Percentiles rank a stretch among this genome's conserved stretches.
These are phyloP conservation scores for Myxozyma lipomycoides DNA, from an alignment of 805 yeast genomes.

Conservation along the genomic window DNA sequence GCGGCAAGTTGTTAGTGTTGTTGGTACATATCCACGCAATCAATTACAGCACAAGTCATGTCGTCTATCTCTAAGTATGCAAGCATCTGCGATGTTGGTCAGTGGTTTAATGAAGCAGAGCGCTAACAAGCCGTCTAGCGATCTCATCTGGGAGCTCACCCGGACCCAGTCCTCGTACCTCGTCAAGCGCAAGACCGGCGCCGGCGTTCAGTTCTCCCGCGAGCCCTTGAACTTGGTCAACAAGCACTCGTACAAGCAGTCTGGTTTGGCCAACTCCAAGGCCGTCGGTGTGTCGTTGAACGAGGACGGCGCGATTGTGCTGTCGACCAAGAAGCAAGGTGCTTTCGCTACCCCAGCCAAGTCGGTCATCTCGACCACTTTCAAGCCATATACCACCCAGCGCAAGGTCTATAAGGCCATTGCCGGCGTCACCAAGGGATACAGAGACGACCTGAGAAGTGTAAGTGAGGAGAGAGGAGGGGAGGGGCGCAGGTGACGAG, in stretches of 20 bases:
- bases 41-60: no score
- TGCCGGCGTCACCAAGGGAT: constrained; percentile 45
- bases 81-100: neutral
- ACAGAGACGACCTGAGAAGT: constrained; percentile 46
- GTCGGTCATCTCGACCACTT: constrained; percentile 39
- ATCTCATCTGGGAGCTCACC: constrained; percentile 51
- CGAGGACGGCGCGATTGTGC: constrained; percentile 41
- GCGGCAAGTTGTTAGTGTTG: no score
- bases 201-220: constrained; percentile 44
- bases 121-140: constrained; percentile 32
- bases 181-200: constrained; percentile 44
- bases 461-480: constrained; percentile 3
- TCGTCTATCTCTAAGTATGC: neutral
- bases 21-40: no score
- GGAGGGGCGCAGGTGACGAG: no score
- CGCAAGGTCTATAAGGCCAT: constrained; percentile 46
- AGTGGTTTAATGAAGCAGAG: neutral
- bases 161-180: constrained; percentile 47
- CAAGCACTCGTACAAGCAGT: constrained; percentile 45
- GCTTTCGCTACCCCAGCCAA: constrained; percentile 48
- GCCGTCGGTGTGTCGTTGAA: constrained; percentile 45
- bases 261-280: constrained; percentile 50
- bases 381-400: constrained; percentile 44
- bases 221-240: constrained; percentile 51
- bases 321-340: constrained; percentile 43